Conservation (phyloP, 2,329 filamentous ascomycete genomes). For the Blastomyces silverae region DNA sequence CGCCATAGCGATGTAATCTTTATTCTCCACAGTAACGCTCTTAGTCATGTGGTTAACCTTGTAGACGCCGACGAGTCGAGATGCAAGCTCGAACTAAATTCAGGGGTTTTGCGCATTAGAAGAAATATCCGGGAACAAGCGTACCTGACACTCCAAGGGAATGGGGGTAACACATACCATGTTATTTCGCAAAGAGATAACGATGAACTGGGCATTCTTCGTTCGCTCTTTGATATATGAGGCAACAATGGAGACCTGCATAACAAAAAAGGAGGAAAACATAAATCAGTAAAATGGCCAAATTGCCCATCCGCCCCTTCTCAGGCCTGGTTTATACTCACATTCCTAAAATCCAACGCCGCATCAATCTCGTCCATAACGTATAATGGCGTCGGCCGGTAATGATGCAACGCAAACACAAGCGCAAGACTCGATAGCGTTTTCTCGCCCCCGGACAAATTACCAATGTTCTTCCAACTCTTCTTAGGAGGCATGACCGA, state of each 20-base stretch:
- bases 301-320: neutral
- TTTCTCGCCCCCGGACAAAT: slow-evolving; percentile 94
- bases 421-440: slow-evolving; percentile 86
- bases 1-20: slow-evolving; percentile 56
- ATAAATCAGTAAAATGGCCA: slow-evolving; percentile 1
- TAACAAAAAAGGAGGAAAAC: neutral
- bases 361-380: slow-evolving; percentile 99
- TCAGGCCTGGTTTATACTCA: slow-evolving; percentile 50
- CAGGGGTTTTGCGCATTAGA: neutral
- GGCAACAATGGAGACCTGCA: slow-evolving; percentile 87
- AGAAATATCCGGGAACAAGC: neutral
- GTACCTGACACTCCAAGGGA: neutral
- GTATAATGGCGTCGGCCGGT: slow-evolving; percentile 94
- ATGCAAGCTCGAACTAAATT: slow-evolving; percentile 76
- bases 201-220: slow-evolving; percentile 98
- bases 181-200: slow-evolving; percentile 96
- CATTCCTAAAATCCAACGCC: slow-evolving; percentile 94
- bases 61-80: slow-evolving; percentile 91
- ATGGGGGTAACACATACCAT: slow-evolving; percentile 52
- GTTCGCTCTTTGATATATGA: slow-evolving; percentile 99
- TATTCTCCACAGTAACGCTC: slow-evolving; percentile 82
- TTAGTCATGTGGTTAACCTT: slow-evolving; percentile 99
- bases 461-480: slow-evolving; percentile 99
- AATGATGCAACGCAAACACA: slow-evolving; percentile 97
- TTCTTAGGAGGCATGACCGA: slow-evolving; percentile 99